Evolutionary conservation across 2,329 filamentous ascomycete species (phyloP), one percentile per base, ranked within the genome.

Genomic region (Nakataea oryzae): DNA sequence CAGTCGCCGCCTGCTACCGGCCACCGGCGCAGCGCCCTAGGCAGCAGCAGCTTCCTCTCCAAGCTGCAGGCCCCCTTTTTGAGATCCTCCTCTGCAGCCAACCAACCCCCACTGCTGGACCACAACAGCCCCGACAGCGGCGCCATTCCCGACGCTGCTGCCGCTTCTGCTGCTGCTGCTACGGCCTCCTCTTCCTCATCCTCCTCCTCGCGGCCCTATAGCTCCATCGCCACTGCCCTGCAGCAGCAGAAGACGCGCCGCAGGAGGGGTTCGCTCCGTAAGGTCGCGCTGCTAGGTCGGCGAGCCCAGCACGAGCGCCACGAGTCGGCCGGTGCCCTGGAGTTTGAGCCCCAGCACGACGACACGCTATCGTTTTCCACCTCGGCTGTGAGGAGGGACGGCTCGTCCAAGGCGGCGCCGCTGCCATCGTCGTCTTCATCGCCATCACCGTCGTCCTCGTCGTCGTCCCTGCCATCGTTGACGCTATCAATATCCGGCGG

Each of bases 191-290:
- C n/a, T n/a, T n/a, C n/a, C n/a, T n/a, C n/a, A n/a, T n/a, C n/a
- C n/a, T 30, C 47, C 26, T 30, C 54, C 21, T 54, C 59, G 17
- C 28, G 59, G 26, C 59, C 47, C 13, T n/a, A 58, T 17, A 60
- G 47, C 57, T 54, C 60, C 64, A 58, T 69, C 65, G 57, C 65
- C 57, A 57, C 70, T 50, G 78, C 76, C 29, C 71, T 81, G 60
- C 80, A 78, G 64, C 70, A 78, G 65, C 71, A 75, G 66, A 81
- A 76, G 71, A 85, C 85, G 58, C 80, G 91, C 62, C 86, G 87
- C 68, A 85, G 93, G 64, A 90, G 89, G 71, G 92, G 91, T 4
- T 96, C 93, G 13, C 78, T 97, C 72, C 84, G 93, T 64, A 96
- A 96, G 74, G 91, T 90, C 13, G 92, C 91, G 29, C 79, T 96